Base-by-base conservation (phyloP, 345 rosid species). In the Bruguiera gymnorhiza region DNA sequence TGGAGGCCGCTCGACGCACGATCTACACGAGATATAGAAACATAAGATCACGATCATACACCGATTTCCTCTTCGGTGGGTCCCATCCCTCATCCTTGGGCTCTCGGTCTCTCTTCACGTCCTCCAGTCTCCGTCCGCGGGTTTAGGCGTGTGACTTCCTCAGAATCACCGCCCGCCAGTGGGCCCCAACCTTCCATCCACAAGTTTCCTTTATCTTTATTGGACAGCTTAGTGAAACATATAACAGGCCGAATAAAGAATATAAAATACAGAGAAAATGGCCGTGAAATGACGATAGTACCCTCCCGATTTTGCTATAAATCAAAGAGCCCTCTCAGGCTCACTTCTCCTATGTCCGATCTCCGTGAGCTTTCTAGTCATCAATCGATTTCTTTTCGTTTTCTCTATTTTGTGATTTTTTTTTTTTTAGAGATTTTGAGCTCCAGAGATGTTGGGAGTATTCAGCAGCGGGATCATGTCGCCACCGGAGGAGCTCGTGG, bases 401-500 rank as follows among this genome's bases (percentile, higher is more conserved):
- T 56, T 24, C 31, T 24, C 4, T 9, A 11, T 23, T 6, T 3
- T 15, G 59, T 56, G 29, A 3, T 6, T 18, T 2, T 2, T 4
- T 26, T 64, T 39, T 37, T 65, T 57, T 26, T 16, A 8, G 60
- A 70, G 75, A 64, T 58, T 46, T 54, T 39, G 69, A 5, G 64
- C 2, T 0, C 24, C 3, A 2, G 70, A 70, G 75, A 94, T 94
- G 98, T 83, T 94, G 85, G 98, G 98, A 68, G 87, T 91, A 8
- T 91, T 94, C 70, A 89, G 96, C 83, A 76, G 96, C 79, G 74
- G 85, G 29, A 76, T 94, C 55, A 78, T 94, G 56, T 85, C 97
- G 0, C 91, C 91, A n/a, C 98, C 98, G 66, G 97, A 88, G 36
- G 98, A 94, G 79, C 88, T 94, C 69, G 97, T 94, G 73, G 97